Conservation (phyloP, 1,284 basidiomycete species). For the Erythrobasidium hasegawianum region DNA sequence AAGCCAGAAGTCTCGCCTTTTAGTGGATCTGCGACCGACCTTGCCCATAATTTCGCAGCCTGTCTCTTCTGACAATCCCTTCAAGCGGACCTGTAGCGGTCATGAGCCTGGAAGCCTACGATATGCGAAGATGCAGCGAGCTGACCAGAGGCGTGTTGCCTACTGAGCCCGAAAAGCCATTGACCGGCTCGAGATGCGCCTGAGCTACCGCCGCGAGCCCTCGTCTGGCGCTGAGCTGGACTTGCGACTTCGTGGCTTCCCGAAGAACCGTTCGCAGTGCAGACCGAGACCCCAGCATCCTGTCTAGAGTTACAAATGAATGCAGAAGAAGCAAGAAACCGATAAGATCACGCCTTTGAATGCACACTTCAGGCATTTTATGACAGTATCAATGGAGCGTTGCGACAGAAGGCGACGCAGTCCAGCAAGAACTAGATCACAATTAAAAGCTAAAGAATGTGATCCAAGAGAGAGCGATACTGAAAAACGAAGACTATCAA, state of each 20-base stretch:
- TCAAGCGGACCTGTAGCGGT: constrained; percentile 67
- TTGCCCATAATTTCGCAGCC: constrained; percentile 71
- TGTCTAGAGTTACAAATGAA: no score
- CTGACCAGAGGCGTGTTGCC: constrained; percentile 90
- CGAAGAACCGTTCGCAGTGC: background rate
- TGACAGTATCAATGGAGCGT: no score
- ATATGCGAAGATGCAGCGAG: constrained; percentile 27
- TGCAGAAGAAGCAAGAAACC: no score
- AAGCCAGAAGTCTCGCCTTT: background rate
- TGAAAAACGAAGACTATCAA: no score
- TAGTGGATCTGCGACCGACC: constrained; percentile 6
- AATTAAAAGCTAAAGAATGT: no score
- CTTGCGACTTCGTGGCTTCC: background rate
- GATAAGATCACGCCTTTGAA: no score
- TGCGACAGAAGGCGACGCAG: no score
- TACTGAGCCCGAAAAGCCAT: constrained; percentile 82
- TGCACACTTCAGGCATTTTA: no score
- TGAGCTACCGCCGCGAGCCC: constrained; percentile 39
- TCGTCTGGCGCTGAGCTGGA: constrained; percentile 7
- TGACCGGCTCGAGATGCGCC: constrained; percentile 44
- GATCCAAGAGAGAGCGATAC: no score
- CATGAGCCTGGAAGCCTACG: background rate
- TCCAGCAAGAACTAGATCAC: no score
- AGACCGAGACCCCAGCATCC: no score
- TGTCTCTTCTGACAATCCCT: constrained; percentile 58